Evolutionary conservation across 441 rosid species (phyloP), one percentile per base, ranked within the genome.

Genomic region (Adansonia gregorii): DNA sequence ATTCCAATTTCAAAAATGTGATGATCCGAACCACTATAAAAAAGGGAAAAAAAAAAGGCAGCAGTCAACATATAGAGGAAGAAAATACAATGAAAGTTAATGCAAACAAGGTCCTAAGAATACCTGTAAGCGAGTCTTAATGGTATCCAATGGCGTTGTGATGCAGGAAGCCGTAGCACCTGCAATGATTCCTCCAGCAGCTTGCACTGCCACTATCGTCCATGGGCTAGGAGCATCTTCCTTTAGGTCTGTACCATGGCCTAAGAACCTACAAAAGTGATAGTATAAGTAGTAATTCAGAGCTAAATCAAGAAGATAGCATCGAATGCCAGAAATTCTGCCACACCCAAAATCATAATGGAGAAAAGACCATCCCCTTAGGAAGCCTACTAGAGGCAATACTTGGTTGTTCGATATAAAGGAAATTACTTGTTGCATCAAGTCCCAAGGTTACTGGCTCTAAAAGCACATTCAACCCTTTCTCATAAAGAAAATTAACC

Each of bases 81-180:
- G 45, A 27, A 51, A 14, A 48, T 68, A 48, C 58, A 48, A 48
- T n/a, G 51, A 58, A 27, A 15, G 14, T 61, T 41, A 52, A 76
- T 75, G 17, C 43, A 74, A 79, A 73, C 51, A 20, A 63, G 51
- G 74, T 66, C 67, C 39, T 55, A 79, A 56, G 70, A 19, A 52
- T 82, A 95, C 98, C 97, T 95, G 98, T 49, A 95, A 83, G 45
- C 98, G 95, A 39, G 97, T 95, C 88, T 93, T 95, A 78, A 93
- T 87, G 31, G 97, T 95, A 84, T 95, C 99, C 86, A 95, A 77
- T 39, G 99, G 99, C 35, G 97, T 94, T 49, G 97, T 94, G 81
- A 95, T 88, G 78, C 92, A 86, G 76, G 98, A 90, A 22, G 98
- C 97, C 54, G 97, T 87, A 76, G 94, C 98, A 80, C 98, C 98